Evolutionary conservation across 495 filamentous ascomycete genomes (phyloP), one percentile per base, ranked within the genome.

Genomic region (Penicillium samsonianum): DNA sequence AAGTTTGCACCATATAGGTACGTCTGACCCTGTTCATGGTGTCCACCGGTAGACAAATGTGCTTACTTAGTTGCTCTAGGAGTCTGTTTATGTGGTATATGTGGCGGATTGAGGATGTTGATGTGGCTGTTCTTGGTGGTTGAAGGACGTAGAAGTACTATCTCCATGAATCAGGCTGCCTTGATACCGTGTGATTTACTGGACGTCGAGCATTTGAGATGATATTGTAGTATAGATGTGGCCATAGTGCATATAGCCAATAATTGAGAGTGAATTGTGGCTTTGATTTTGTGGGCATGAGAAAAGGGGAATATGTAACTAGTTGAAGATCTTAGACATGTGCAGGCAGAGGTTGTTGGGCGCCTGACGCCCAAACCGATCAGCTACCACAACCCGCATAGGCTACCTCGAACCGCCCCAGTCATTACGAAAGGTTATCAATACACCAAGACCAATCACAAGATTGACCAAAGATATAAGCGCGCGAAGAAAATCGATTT

Each of bases 61-160:
- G 50, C 58, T 67, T 17, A 65, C 35, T 33, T 54, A 40, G 5
- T n/a, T 22, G 23, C 50, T 45, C 12, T 54, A 87, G 87, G 67
- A 87, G 80, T 64, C 68, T 90, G 17, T 90, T 88, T 51, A 89
- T 89, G 87, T 95, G 90, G 90, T 92, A 92, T 71, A 93, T 95
- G 90, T 97, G 92, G 92, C 78, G 85, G 49, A 82, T 92, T 16
- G 87, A 89, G 65, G 82, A 88, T 61, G 89, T 90, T 4, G 85
- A 94, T 73, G 68, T 92, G 9, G 82, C 82, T 46, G 84, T 85
- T 37, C 71, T 91, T 73, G 81, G 82, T 58, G 49, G 63, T 33
- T 73, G 57, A 71, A 47, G 1, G 23, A 2, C 4, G 14, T 23
- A 16, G 22, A 23, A 37, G 14, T 17, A 38, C 33, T 31, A 26